Base-by-base conservation (phyloP, 345 rosid species). In the Adansonia digitata region DNA sequence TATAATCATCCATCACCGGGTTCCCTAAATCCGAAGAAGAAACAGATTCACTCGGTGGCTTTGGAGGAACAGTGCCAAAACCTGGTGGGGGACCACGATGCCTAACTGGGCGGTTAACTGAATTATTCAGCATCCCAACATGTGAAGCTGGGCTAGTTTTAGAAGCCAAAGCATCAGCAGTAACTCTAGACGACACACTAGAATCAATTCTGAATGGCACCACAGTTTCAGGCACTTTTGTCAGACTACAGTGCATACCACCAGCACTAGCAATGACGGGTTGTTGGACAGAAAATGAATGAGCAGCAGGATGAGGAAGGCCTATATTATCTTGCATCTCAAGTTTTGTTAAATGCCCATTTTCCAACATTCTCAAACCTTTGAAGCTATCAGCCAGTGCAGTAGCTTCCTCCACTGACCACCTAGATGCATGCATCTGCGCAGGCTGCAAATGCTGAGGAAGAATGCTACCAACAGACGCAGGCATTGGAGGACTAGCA, bases 61-160 rank as follows among this genome's bases (percentile, higher is more conserved):
- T 94, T 6, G 90, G 70, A 72, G 94, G 94, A 71, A 84, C 87
- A 78, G 87, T 70, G 69, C 83, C 81, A 83, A 95, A 95, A 42
- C 99, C 98, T 68, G 98, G 99, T 0, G 99, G 99, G 75, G 99
- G 99, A 53, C 98, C 99, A 72, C 83, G 87, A 74, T 87, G 93
- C 86, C 96, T 85, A 48, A 79, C 75, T 59, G 97, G 87, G 60
- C 96, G 92, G 83, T 88, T 78, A 77, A 94, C 91, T 31, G 98
- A 94, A 88, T 69, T 91, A 81, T 86, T 94, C 71, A 83, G 86
- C 15, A 55, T 51, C 39, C 81, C 75, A 56, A 83, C 74, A 13
- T 87, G 85, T 35, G 79, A 79, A 68, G 80, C 74, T 55, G 85
- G 59, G 14, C 88, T 76, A 73, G 84, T 5, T 75, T 82, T 85